A percentile compares a stretch with the other conserved stretches of the same genome.
Evolutionary conservation across 169 alveolate genomes (phyloP).

Genomic region (Eimeria acervulina): DNA sequence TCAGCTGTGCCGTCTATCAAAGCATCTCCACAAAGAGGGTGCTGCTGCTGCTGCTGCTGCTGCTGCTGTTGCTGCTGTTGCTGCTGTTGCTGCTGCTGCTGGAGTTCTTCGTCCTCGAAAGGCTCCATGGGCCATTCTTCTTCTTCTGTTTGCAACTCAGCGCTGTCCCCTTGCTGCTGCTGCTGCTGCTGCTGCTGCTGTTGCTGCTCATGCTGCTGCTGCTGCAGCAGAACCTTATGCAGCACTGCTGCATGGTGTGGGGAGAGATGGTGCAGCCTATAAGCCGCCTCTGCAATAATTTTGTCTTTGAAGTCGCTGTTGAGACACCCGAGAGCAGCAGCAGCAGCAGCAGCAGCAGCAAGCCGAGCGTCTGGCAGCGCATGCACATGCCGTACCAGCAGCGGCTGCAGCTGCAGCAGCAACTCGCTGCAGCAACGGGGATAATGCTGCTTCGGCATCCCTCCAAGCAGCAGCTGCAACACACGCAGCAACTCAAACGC

Average conservation of each 20-base stretch:
- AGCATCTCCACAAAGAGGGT: neutral
- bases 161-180: neutral
- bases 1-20: neutral
- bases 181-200: neutral
- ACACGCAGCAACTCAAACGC: conserved; percentile 9
- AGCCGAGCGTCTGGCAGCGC: conserved; percentile 6
- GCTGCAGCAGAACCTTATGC: neutral
- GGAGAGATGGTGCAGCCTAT: neutral
- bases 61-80: conserved; percentile 30
- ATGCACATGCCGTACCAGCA: neutral
- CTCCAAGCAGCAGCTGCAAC: conserved; percentile 7
- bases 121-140: neutral
- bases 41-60: neutral
- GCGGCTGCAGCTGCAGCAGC: no score
- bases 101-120: neutral
- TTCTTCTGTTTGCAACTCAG: neutral
- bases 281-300: neutral
- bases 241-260: neutral
- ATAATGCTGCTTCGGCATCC: neutral
- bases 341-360: conserved; percentile 33
- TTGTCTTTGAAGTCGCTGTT: neutral
- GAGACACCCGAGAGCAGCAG: conserved; percentile 27
- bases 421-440: neutral
- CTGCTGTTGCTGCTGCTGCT: neutral
- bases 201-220: neutral